Conservation (phyloP, 202 grass and related monocot genomes). For the Saccharum hybrid region DNA sequence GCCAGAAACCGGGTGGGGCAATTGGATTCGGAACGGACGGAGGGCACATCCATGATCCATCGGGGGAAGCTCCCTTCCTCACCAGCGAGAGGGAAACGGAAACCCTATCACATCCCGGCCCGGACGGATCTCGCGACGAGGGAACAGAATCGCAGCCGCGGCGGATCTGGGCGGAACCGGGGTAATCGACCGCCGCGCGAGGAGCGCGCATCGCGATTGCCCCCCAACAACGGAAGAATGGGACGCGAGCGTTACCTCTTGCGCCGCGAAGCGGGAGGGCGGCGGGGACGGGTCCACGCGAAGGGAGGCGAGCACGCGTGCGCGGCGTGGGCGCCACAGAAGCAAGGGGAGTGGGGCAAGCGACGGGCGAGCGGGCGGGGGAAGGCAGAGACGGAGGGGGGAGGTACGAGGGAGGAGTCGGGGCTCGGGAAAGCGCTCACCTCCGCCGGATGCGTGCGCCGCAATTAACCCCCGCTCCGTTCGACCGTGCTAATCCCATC, state of each 20-base stretch:
- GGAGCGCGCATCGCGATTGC: not conserved
- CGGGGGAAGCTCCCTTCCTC: not conserved
- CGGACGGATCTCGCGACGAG: not conserved
- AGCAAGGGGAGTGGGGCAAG: not conserved
- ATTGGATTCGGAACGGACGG: not conserved
- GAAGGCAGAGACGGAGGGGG: not conserved
- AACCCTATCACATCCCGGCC: too few relatives aligned
- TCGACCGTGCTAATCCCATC: not conserved
- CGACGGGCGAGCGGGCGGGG: not conserved
- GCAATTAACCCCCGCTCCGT: conserved; percentile 1
- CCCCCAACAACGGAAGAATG: not conserved
- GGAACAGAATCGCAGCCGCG: not conserved
- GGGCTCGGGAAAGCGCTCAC: conserved; percentile 10
- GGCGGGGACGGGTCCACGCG: not conserved
- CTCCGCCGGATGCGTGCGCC: conserved; percentile 25
- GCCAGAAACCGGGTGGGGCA: not conserved
- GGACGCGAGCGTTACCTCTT: conserved; percentile 3
- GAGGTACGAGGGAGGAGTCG: conserved; percentile 23
- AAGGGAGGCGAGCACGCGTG: not conserved
- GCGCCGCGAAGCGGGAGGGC: not conserved
- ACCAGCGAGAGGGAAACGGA: too few relatives aligned
- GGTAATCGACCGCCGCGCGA: not conserved
- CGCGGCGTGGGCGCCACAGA: not conserved
- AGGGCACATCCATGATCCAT: not conserved
- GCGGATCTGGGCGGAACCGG: not conserved